A percentile compares a stretch with the other conserved stretches of the same genome.
phyloP scores from a whole-genome alignment of 2,329 filamentous ascomycete species.

The Gyromitra esculenta region DNA sequence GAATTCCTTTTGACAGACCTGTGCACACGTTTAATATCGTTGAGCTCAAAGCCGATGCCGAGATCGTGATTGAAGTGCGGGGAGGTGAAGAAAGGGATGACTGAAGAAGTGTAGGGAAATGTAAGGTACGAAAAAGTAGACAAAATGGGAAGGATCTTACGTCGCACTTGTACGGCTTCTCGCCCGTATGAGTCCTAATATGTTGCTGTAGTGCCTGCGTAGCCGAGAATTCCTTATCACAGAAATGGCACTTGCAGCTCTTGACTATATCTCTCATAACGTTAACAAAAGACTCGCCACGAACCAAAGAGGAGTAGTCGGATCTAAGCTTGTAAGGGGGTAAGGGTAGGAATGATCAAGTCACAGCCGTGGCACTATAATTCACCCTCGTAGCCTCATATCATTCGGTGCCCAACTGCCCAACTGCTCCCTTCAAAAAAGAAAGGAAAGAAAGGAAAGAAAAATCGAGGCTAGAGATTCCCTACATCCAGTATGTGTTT shows the following conservation, averaged over 20 bases:
- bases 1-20: conserved; percentile 55
- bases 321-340: background rate
- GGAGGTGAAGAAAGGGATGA: background rate
- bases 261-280: conserved; percentile 49
- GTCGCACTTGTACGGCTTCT: conserved; percentile 56
- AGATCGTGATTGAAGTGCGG: background rate
- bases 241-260: conserved; percentile 53
- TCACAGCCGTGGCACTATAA: background rate
- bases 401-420: background rate
- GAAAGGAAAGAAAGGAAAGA: background rate
- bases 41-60: conserved; percentile 1
- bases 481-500: conserved; percentile 56
- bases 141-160: conserved; percentile 34
- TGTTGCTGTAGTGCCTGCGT: conserved; percentile 55
- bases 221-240: conserved; percentile 55
- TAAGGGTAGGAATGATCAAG: background rate
- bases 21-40: background rate
- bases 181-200: conserved; percentile 54
- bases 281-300: conserved; percentile 6
- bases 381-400: background rate
- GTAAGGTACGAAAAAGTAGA: background rate
- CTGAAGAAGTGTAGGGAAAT: background rate
- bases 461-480: conserved; percentile 1
- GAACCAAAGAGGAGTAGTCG: background rate
- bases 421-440: background rate